A percentile compares a stretch with the other conserved stretches of the same genome.
phyloP scores from a whole-genome alignment of 176 grass and related monocot species.

The Rhynchospora pubera region DNA sequence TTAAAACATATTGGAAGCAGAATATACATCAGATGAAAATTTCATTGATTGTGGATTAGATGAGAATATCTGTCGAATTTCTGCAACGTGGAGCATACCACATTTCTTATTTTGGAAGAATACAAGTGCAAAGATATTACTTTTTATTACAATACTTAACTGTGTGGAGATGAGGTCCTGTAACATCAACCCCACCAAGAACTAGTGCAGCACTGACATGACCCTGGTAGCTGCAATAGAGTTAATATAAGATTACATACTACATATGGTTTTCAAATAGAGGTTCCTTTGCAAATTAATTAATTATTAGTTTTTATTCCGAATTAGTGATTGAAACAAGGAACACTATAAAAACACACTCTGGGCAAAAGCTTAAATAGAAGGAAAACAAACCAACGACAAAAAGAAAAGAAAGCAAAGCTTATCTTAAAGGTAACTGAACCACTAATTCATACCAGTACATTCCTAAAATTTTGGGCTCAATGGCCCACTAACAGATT shows the following conservation, averaged over 20 bases:
- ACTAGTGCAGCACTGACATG: conserved; percentile 86
- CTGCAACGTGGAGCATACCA: not conserved
- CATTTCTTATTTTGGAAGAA: not conserved
- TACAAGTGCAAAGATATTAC: not conserved
- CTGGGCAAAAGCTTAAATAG: not conserved
- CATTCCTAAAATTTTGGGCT: not conserved
- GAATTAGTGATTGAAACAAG: not conserved
- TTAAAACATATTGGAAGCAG: not conserved
- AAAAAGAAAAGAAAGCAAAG: not conserved
- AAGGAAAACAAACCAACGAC: not conserved
- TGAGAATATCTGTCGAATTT: not conserved
- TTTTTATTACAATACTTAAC: conserved; percentile 27
- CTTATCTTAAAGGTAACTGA: not conserved
- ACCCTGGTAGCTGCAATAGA: conserved; percentile 63
- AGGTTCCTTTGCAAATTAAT: not conserved
- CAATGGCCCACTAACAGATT: not conserved
- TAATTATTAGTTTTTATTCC: not conserved
- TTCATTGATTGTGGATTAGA: not conserved
- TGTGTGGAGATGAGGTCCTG: conserved; percentile 88
- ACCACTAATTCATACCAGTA: not conserved
- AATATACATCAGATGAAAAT: not conserved
- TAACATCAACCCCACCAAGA: conserved; percentile 81
- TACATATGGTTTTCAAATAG: not conserved
- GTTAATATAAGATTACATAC: not conserved
- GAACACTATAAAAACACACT: not conserved